Evolutionary conservation across 495 filamentous ascomycete species (phyloP).

Genomic region (Jackrogersella minutella): DNA sequence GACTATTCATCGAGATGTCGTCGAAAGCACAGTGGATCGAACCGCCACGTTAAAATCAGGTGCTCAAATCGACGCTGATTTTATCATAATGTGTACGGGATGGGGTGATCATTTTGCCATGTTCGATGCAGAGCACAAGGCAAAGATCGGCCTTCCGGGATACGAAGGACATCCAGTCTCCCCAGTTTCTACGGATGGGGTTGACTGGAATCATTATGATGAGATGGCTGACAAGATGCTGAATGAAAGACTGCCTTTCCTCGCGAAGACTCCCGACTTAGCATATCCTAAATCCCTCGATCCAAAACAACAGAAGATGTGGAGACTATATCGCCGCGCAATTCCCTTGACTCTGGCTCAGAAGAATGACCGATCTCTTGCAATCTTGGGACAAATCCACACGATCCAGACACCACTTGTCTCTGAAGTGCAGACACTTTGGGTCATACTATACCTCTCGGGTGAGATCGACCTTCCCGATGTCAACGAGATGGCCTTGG

Average conservation of each 20-base stretch:
- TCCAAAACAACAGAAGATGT: background rate
- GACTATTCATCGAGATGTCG: conserved; percentile 41
- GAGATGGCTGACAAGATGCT: too few relatives aligned
- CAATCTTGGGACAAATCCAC: conserved; percentile 47
- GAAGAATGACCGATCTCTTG: conserved; percentile 42
- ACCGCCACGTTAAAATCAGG: conserved; percentile 22
- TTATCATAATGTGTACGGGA: conserved; percentile 47
- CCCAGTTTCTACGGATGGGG: background rate
- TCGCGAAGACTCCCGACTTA: too few relatives aligned
- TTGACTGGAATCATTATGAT: conserved; percentile 41
- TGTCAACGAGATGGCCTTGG: conserved; percentile 41
- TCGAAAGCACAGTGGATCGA: conserved; percentile 14
- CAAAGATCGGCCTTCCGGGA: conserved; percentile 32
- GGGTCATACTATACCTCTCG: conserved; percentile 43
- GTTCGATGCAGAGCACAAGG: conserved; percentile 35
- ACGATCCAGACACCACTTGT: conserved; percentile 44
- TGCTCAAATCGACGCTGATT: conserved; percentile 31
- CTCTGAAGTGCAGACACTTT: conserved; percentile 46
- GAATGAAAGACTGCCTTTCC: conserved; percentile 37
- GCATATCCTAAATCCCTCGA: too few relatives aligned
- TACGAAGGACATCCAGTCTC: conserved; percentile 6
- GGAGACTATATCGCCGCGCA: too few relatives aligned
- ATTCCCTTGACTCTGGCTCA: background rate
- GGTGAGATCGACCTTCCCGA: conserved; percentile 43
- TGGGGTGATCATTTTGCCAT: conserved; percentile 35